phyloP scores from a whole-genome alignment of 192 early-diverging fungal genomes.

The Podila horticola region DNA sequence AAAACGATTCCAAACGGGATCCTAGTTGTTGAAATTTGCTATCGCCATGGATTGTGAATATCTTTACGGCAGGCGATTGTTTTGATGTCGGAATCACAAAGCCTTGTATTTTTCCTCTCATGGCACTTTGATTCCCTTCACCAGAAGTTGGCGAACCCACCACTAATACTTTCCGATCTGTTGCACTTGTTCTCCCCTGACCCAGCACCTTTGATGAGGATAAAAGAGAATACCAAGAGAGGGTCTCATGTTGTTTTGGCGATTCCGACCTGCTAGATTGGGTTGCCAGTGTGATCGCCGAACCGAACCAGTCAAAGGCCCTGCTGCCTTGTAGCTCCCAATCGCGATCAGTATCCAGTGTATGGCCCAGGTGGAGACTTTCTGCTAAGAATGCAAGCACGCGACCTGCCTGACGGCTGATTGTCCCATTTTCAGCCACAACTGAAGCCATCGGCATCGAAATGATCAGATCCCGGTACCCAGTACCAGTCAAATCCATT shows the following conservation, averaged over 20 bases:
- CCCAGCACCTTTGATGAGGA: not conserved
- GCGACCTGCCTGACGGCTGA: slow-evolving; percentile 22
- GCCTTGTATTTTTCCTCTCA: slow-evolving; percentile 65
- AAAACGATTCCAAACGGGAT: slow-evolving; percentile 8
- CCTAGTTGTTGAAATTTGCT: slow-evolving; percentile 53
- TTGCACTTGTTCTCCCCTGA: too few relatives aligned
- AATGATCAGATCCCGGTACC: slow-evolving; percentile 70
- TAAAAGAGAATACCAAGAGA: not conserved
- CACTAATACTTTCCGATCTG: slow-evolving; percentile 20
- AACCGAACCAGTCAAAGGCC: slow-evolving; percentile 35
- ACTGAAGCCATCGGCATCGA: slow-evolving; percentile 66
- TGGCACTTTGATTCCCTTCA: slow-evolving; percentile 17
- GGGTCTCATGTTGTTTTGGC: not conserved
- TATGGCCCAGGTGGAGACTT: slow-evolving; percentile 11
- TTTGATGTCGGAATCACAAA: slow-evolving; percentile 34
- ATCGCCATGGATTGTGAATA: slow-evolving; percentile 48
- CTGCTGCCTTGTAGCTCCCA: slow-evolving; percentile 38
- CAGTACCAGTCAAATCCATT: slow-evolving; percentile 72
- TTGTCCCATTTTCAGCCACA: not conserved
- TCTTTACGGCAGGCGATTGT: not conserved
- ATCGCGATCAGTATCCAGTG: slow-evolving; percentile 27
- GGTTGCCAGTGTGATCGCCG: slow-evolving; percentile 12
- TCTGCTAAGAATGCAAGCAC: slow-evolving; percentile 28
- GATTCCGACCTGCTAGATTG: not conserved
- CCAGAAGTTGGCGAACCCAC: slow-evolving; percentile 44